Conservation (phyloP, 2,329 filamentous ascomycete genomes). For the Epichloe bromicola region DNA sequence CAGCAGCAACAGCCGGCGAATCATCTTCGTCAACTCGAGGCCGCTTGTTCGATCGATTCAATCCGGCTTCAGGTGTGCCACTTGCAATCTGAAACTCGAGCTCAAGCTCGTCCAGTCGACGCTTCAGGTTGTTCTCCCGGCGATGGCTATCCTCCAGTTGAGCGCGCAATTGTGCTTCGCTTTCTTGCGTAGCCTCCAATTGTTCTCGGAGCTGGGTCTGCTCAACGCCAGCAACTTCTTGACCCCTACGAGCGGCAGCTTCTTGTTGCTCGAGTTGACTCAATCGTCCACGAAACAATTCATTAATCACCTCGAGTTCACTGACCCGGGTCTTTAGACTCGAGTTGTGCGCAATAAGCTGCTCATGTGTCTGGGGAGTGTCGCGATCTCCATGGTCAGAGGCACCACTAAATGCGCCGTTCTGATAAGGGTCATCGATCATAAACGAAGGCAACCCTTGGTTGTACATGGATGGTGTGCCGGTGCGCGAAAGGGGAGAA, state of each 20-base stretch:
- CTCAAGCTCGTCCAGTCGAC: conserved; percentile 68
- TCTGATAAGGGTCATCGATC: conserved; percentile 55
- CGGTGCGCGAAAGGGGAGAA: conserved; percentile 67
- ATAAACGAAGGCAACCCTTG: conserved; percentile 72
- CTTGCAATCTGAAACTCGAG: conserved; percentile 33
- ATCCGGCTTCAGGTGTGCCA: conserved; percentile 6
- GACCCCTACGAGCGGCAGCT: conserved; percentile 48
- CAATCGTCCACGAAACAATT: conserved; percentile 63
- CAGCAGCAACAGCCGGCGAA: not conserved
- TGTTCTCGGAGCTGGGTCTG: conserved; percentile 45
- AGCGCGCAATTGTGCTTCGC: conserved; percentile 35
- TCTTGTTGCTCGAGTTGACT: conserved; percentile 70
- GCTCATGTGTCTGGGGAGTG: conserved; percentile 64
- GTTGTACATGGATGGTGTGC: conserved; percentile 63
- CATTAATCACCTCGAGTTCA: conserved; percentile 90
- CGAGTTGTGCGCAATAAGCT: conserved; percentile 66
- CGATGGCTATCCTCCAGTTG: conserved; percentile 66
- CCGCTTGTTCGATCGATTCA: conserved; percentile 9
- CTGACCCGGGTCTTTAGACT: conserved; percentile 89
- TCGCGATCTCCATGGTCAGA: conserved; percentile 48
- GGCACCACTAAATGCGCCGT: conserved; percentile 21
- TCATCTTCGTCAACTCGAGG: conserved; percentile 5
- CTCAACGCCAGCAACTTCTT: conserved; percentile 41
- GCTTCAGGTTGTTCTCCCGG: conserved; percentile 70
- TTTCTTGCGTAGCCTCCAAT: conserved; percentile 32